Conservation (phyloP, 2,329 filamentous ascomycete genomes). For the Pyrenochaeta sp. region DNA sequence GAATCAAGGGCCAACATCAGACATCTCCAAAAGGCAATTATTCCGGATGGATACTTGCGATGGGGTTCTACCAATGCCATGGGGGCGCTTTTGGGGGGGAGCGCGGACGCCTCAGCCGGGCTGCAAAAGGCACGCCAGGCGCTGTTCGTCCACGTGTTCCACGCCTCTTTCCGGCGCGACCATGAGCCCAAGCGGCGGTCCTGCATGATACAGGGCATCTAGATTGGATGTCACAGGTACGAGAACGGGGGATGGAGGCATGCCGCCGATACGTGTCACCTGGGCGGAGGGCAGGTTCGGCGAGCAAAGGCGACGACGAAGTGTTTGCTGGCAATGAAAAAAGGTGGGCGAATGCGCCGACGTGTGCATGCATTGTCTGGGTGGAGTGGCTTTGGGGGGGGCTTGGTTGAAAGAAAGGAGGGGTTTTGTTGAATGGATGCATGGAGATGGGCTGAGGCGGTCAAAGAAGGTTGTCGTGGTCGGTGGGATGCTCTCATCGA, state of each 20-base stretch:
- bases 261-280: conserved; percentile 32
- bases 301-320: conserved; percentile 15
- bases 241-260: conserved; percentile 7
- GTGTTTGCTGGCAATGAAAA: no score
- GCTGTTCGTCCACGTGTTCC: conserved; percentile 32
- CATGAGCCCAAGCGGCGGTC: conserved; percentile 11
- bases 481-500: no score
- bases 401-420: no score
- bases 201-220: conserved; percentile 20
- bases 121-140: conserved; percentile 3
- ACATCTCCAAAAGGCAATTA: no score
- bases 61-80: conserved; percentile 12
- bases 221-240: conserved; percentile 22
- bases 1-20: no score
- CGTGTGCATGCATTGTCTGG: background rate
- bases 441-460: no score
- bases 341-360: background rate
- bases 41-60: no score
- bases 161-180: conserved; percentile 12
- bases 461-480: no score
- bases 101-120: conserved; percentile 13
- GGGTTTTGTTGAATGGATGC: no score
- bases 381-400: background rate
- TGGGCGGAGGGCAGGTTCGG: conserved; percentile 30
- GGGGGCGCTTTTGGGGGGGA: conserved; percentile 2